A percentile compares a stretch with the other conserved stretches of the same genome.
These are phyloP conservation scores for Decorospora gaudefroyi DNA, from an alignment of 2,329 filamentous ascomycete species.

Conservation along the genomic window DNA sequence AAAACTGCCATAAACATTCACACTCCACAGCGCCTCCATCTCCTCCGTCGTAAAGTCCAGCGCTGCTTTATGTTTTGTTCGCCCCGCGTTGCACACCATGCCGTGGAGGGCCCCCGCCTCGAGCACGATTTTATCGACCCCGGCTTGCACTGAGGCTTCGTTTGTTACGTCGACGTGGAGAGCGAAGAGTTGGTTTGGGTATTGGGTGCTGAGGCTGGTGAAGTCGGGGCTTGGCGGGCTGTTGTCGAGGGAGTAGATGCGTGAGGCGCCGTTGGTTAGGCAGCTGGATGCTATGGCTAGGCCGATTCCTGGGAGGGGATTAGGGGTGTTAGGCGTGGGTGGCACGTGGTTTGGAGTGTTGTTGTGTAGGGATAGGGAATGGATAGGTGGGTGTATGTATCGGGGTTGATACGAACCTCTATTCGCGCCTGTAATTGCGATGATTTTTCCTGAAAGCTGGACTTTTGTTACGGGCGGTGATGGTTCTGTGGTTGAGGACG, in stretches of 20 bases:
- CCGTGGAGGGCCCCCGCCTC: conserved; percentile 54
- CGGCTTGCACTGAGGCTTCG: conserved; percentile 52
- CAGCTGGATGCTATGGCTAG: conserved; percentile 56
- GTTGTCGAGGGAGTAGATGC: conserved; percentile 56
- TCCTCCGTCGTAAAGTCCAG: conserved; percentile 57
- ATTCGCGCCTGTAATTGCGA: conserved; percentile 39
- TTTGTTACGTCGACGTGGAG: conserved; percentile 55
- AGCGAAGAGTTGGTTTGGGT: conserved; percentile 50
- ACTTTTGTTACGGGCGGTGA: conserved; percentile 31
- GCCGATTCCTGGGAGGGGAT: conserved; percentile 45
- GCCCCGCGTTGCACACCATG: conserved; percentile 58
- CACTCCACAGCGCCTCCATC: conserved; percentile 51
- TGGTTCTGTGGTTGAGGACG: conserved; percentile 19
- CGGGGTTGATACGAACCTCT: conserved; percentile 21
- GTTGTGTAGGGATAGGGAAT: too few relatives aligned
- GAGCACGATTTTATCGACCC: conserved; percentile 52
- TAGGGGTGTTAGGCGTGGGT: neutral
- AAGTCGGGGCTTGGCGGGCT: conserved; percentile 52
- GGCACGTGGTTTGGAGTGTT: too few relatives aligned
- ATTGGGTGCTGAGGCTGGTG: conserved; percentile 43
- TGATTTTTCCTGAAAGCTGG: conserved; percentile 34
- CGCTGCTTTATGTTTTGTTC: conserved; percentile 58
- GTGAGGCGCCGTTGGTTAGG: conserved; percentile 51
- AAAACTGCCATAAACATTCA: conserved; percentile 55
- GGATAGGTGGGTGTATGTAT: neutral